Evolutionary conservation across 2,329 filamentous ascomycete species (phyloP), one percentile per base, ranked within the genome.

Genomic region (Pyricularia pennisetigena): DNA sequence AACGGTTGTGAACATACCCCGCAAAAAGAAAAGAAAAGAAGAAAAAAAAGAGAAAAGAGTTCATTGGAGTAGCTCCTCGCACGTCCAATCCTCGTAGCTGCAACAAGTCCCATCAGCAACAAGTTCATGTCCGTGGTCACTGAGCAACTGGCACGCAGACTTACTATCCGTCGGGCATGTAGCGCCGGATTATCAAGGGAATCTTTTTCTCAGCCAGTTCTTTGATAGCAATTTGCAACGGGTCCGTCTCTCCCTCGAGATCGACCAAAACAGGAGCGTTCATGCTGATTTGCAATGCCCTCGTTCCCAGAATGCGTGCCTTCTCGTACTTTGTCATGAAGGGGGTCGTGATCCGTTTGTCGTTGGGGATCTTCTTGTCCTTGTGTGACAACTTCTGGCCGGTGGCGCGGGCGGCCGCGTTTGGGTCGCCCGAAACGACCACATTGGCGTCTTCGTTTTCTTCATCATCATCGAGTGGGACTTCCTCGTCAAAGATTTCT

Each of bases 301-400:
- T 86, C 59, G 95, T 98, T 65, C 95, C 95, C 71, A 99, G 82
- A 69, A 99, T 94, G 76, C 95, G 89, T 71, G 95, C 95, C 74
- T 90, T 88, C 84, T 99, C 95, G 81, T 99, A 99, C 82, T 99
- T 99, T 73, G 95, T 99, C 94, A 99, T 97, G 82, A 97, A 99
- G 2, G 94, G 95, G 30, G 95, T 99, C 9, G 95, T 99, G 28
- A 88, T 91, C 74, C 95, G 88, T 80, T 97, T 87, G 72, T 94
- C 91, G 73, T 92, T 91, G 68, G 93, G 86, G 66, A 99, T 94
- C 81, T 93, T 96, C 86, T 96, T 97, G 80, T 94, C 86, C 76
- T 88, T 88, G 75, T 84, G 81, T 65, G 83, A 82, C 69, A 72
- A 70, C 67, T 86, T 83, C 73, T 78, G 82, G 69, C 80, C 78